Conservation (phyloP, 1,139 yeast species). For the Nematodospora anomalae region DNA sequence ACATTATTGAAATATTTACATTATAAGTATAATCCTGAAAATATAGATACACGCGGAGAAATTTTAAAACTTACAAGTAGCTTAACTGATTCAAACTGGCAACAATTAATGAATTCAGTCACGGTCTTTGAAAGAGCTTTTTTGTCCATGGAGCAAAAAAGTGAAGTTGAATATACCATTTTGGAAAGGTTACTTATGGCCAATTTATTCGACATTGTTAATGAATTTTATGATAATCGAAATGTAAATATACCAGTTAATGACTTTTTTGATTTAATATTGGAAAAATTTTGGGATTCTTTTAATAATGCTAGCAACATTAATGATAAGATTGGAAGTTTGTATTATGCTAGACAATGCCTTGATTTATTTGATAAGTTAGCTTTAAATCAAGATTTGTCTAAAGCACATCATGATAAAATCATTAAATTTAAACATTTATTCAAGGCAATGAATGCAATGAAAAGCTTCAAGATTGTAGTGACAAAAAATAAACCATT, state of each 20-base stretch:
- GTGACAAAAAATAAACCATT: conserved; percentile 30
- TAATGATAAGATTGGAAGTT: conserved; percentile 47
- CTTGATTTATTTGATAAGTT: conserved; percentile 33
- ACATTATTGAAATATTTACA: conserved; percentile 36
- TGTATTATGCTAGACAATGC: conserved; percentile 43
- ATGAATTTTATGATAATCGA: conserved; percentile 19
- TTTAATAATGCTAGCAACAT: conserved; percentile 52
- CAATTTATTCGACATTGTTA: conserved; percentile 35
- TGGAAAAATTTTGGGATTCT: conserved; percentile 53
- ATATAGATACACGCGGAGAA: conserved; percentile 27
- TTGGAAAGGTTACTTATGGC: conserved; percentile 40
- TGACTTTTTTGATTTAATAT: conserved; percentile 21
- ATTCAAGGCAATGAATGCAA: conserved; percentile 29
- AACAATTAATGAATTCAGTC: conserved; percentile 24
- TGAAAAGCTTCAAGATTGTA: conserved; percentile 38
- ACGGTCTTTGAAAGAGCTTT: conserved; percentile 28
- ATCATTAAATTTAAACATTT: conserved; percentile 30
- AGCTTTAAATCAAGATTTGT: conserved; percentile 13
- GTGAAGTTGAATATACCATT: conserved; percentile 32
- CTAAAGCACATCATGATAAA: conserved; percentile 15
- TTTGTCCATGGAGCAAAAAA: conserved; percentile 17
- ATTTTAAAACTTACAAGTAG: conserved; percentile 29
- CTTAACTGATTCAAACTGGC: conserved; percentile 35
- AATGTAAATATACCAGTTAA: conserved; percentile 20
- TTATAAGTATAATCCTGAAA: conserved; percentile 25